Conservation (phyloP, 2,329 filamentous ascomycete genomes). For the Talaromyces atroroseus region DNA sequence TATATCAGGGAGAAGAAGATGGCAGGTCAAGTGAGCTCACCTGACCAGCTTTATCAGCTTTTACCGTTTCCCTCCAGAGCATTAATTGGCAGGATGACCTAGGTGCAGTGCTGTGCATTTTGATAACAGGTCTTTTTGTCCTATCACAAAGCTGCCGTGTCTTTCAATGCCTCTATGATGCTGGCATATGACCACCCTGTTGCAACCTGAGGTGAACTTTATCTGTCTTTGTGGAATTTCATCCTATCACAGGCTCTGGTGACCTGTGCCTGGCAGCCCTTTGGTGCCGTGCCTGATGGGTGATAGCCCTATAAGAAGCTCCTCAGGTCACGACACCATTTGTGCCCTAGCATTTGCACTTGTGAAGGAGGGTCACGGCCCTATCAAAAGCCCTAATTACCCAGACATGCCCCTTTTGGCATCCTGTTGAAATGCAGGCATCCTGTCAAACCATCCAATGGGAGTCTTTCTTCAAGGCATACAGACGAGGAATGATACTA, state of each 20-base stretch:
- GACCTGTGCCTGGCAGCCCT: background rate
- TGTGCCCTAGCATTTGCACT: background rate
- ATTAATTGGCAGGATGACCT: background rate
- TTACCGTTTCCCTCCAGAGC: background rate
- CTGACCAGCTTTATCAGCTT: background rate
- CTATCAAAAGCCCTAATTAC: constrained; percentile 2
- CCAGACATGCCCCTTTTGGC: background rate
- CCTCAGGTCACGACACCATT: background rate
- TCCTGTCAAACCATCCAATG: background rate
- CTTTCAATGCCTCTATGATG: background rate
- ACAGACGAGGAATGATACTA: background rate
- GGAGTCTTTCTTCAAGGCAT: background rate
- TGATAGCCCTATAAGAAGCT: background rate
- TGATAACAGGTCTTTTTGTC: background rate
- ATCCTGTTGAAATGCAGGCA: background rate
- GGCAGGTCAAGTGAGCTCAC: background rate
- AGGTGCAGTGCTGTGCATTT: background rate
- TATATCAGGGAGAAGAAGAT: background rate
- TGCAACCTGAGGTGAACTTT: background rate
- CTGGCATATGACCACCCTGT: background rate
- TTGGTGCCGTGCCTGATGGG: background rate
- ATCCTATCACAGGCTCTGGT: background rate
- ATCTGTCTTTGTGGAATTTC: background rate
- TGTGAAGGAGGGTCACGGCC: background rate
- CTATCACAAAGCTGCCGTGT: background rate